Percentiles rank a stretch among this genome's conserved stretches.
Evolutionary conservation across 1,284 basidiomycete genomes (phyloP).

Genomic region (Macrocystidia cucumis): DNA sequence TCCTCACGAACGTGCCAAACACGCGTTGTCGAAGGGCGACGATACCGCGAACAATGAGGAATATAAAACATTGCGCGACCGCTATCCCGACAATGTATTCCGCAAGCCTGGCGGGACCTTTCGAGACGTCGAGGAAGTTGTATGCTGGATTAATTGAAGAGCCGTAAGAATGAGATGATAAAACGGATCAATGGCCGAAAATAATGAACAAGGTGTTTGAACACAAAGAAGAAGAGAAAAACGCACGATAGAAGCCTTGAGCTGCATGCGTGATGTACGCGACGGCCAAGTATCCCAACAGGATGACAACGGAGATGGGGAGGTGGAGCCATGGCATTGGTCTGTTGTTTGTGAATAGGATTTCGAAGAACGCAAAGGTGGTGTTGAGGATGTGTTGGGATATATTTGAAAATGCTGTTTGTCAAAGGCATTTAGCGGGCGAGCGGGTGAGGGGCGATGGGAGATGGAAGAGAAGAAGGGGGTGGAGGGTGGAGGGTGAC

Average conservation of each 20-base stretch:
- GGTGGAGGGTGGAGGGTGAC: background rate
- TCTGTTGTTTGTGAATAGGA: conserved; percentile 42
- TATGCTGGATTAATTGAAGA: conserved; percentile 19
- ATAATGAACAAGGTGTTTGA: conserved; percentile 1
- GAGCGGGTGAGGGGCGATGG: conserved; percentile 2
- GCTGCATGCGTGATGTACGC: conserved; percentile 56
- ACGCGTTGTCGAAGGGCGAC: no score
- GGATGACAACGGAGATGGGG: conserved; percentile 35
- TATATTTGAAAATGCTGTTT: conserved; percentile 48
- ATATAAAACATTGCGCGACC: no score
- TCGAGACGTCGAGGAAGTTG: conserved; percentile 25
- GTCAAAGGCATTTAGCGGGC: background rate
- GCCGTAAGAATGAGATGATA: background rate
- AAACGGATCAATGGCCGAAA: background rate
- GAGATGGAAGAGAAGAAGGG: conserved; percentile 2
- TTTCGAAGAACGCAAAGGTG: conserved; percentile 49
- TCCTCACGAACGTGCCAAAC: no score
- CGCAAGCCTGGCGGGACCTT: conserved; percentile 19
- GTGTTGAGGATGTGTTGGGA: conserved; percentile 59
- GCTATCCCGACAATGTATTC: conserved; percentile 53
- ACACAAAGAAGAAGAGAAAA: conserved; percentile 1
- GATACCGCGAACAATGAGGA: no score
- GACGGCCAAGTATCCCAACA: conserved; percentile 53
- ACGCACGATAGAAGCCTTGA: conserved; percentile 58
- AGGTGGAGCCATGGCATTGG: conserved; percentile 50